phyloP scores from a whole-genome alignment of 129 eudicot genomes.

The Saposhnikovia divaricata region DNA sequence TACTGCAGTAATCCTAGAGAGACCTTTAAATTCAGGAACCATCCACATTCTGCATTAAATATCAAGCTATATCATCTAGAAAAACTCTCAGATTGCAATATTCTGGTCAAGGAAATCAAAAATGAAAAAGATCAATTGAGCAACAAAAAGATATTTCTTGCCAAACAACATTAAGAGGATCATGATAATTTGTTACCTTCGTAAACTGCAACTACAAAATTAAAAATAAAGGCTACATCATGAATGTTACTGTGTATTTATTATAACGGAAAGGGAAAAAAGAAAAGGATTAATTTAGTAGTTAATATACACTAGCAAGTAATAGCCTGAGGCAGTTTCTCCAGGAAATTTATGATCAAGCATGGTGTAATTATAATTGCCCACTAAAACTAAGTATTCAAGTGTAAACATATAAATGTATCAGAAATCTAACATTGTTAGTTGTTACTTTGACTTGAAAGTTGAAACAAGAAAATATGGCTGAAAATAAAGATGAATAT shows the following conservation, averaged over 20 bases:
- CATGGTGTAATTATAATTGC: neutral
- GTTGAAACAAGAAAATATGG: neutral
- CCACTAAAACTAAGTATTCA: neutral
- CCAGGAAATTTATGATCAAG: neutral
- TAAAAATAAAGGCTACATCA: neutral
- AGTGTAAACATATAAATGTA: neutral
- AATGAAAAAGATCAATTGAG: neutral
- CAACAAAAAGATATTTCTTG: too few species aligned
- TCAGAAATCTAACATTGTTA: neutral
- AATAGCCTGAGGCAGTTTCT: neutral
- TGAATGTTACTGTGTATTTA: neutral
- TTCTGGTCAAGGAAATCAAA: neutral
- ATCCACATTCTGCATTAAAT: slow-evolving; percentile 62
- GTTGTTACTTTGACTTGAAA: neutral
- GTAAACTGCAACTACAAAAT: neutral
- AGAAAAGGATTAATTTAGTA: neutral
- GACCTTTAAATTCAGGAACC: slow-evolving; percentile 51
- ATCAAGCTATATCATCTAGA: neutral
- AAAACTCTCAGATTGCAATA: neutral
- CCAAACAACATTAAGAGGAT: neutral
- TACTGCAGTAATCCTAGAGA: slow-evolving; percentile 43
- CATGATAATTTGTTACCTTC: neutral
- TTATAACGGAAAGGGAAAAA: neutral
- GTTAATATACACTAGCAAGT: neutral
- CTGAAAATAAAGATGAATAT: neutral